Percentiles rank a stretch among this genome's conserved stretches.
These are phyloP conservation scores for Annulohypoxylon nitens DNA, from an alignment of 495 filamentous ascomycete genomes.

Conservation along the genomic window DNA sequence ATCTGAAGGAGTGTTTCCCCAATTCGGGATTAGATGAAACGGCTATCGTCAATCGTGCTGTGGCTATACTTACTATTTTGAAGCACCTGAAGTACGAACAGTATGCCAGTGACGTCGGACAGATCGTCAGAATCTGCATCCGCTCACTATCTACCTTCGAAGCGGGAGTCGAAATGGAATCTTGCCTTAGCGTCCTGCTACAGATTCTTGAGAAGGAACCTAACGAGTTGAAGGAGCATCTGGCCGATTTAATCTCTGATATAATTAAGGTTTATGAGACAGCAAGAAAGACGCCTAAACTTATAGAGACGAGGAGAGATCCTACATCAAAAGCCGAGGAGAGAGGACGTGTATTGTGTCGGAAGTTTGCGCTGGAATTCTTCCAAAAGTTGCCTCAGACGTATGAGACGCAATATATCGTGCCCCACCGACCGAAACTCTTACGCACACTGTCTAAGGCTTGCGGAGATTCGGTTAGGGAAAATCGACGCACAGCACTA, in stretches of 20 bases:
- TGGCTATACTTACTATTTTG: constrained; percentile 54
- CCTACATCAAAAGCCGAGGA: constrained; percentile 3
- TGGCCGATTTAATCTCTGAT: constrained; percentile 54
- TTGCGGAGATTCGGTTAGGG: constrained; percentile 60
- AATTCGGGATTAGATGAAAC: constrained; percentile 24
- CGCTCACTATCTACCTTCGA: constrained; percentile 49
- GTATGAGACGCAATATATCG: constrained; percentile 57
- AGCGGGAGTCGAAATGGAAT: constrained; percentile 45
- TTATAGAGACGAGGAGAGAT: constrained; percentile 3
- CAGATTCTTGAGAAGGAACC: constrained; percentile 56
- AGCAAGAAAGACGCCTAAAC: constrained; percentile 31
- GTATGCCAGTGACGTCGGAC: constrained; percentile 56
- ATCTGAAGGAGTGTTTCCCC: constrained; percentile 40
- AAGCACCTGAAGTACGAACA: constrained; percentile 56
- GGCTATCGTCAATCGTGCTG: constrained; percentile 39
- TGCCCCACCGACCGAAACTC: constrained; percentile 52
- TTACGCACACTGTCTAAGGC: constrained; percentile 57
- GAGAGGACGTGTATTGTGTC: constrained; percentile 40
- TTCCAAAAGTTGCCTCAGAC: constrained; percentile 54
- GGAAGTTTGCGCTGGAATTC: constrained; percentile 57
- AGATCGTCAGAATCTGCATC: constrained; percentile 56
- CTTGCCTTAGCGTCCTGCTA: constrained; percentile 56
- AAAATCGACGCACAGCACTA: constrained; percentile 57
- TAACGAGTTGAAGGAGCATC: constrained; percentile 51
- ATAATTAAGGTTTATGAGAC: constrained; percentile 49